Base-by-base conservation (phyloP, 2,329 filamentous ascomycete species). In the Claviceps sorghi region DNA sequence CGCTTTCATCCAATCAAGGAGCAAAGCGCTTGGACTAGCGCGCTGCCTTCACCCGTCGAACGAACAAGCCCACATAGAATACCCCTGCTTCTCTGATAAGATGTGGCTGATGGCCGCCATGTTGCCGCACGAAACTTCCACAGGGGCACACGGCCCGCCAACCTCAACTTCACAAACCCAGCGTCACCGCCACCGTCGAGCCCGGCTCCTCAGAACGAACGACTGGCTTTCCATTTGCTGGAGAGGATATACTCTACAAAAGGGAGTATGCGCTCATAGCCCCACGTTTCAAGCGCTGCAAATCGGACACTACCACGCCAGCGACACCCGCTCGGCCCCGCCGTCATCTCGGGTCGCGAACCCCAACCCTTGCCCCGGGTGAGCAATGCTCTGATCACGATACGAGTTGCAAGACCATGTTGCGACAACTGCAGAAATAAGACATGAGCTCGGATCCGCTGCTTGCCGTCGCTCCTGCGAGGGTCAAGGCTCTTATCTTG, bases 381-480 rank as follows among this genome's bases (percentile, higher is more conserved):
- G 45, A 45, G 26, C 42, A 13, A 51, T 43, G 43, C 45, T 46
- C 44, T 48, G 44, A 47, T 42, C 26, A 19, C 36, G 19, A 26
- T n/a, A 22, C n/a, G 44, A 15, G 13, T 34, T 48, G 32, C 50
- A 57, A 55, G 61, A 64, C 56, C 56, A 67, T 65, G 64, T 60
- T 66, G 61, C 50, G 63, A 57, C 52, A 57, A 56, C 58, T 59
- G 54, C 68, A 66, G 65, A 72, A 75, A 71, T 69, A 75, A 84
- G 71, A 65, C 19, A 95, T 95, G 89, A 84, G 80, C 72, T 78
- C 86, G 71, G 91, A 96, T 75, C 83, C 87, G 69, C 80, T 95
- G 67, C 86, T 90, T 67, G 89, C 91, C 69, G 82, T 90, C 73
- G 86, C 90, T 69, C 89, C 89, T 66, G 91, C 89, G 72, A 86